phyloP scores from a whole-genome alignment of 2,329 filamentous ascomycete genomes.

The Neofusicoccum ribis region DNA sequence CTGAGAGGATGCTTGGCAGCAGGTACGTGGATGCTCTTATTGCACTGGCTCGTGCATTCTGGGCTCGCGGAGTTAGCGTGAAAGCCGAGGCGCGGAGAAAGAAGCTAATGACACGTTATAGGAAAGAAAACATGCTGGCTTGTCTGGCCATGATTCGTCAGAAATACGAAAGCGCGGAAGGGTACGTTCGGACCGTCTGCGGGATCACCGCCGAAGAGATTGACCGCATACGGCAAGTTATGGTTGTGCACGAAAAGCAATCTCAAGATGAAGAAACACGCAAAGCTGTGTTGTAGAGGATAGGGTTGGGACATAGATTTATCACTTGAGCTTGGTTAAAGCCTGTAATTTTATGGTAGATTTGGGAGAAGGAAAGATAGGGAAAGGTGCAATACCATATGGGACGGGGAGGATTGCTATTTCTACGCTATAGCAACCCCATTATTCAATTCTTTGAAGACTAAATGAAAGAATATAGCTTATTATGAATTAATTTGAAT shows the following conservation, averaged over 20 bases:
- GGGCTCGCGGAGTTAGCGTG: not conserved
- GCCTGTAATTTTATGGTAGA: too few relatives aligned
- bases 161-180: conserved; percentile 64
- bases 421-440: too few relatives aligned
- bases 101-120: conserved; percentile 26
- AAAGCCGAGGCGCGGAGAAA: conserved; percentile 23
- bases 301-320: not conserved
- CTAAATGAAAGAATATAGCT: too few relatives aligned
- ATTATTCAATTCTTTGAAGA: too few relatives aligned
- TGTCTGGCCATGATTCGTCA: conserved; percentile 57
- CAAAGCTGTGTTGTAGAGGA: not conserved
- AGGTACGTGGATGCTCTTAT: conserved; percentile 45
- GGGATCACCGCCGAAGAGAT: conserved; percentile 59
- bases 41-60: conserved; percentile 25
- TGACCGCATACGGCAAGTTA: conserved; percentile 41
- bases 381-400: too few relatives aligned
- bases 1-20: conserved; percentile 24
- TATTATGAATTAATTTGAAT: too few relatives aligned
- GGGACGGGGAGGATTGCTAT: too few relatives aligned
- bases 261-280: not conserved
- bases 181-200: conserved; percentile 61
- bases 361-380: too few relatives aligned
- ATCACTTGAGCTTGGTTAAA: too few relatives aligned
- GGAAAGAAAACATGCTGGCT: conserved; percentile 49
- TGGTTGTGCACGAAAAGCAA: not conserved